Conservation (phyloP, 2,329 filamentous ascomycete genomes). For the Aureobasidium mangrovei region DNA sequence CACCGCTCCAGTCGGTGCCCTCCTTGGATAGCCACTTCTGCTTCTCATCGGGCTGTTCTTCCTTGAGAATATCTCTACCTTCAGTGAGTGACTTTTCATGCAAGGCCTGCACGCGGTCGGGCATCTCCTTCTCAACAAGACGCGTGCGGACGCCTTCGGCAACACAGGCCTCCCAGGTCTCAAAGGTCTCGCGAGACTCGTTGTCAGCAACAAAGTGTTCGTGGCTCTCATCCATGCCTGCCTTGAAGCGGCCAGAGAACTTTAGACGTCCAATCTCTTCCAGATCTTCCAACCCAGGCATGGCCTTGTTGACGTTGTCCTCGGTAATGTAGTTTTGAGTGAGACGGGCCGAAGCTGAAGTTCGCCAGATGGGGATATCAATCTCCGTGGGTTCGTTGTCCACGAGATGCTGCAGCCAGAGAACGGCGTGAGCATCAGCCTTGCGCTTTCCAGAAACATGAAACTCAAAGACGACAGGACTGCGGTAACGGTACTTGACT, state of each 20-base stretch:
- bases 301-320: constrained; percentile 53
- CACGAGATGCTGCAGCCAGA: constrained; percentile 79
- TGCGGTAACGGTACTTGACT: constrained; percentile 82
- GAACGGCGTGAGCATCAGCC: constrained; percentile 63
- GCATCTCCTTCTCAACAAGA: constrained; percentile 64
- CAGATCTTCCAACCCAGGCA: constrained; percentile 67
- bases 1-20: constrained; percentile 78
- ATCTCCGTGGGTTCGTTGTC: constrained; percentile 72
- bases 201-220: constrained; percentile 77
- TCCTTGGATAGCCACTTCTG: constrained; percentile 68
- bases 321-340: constrained; percentile 90
- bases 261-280: constrained; percentile 71
- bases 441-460: constrained; percentile 59
- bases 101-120: constrained; percentile 60
- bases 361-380: constrained; percentile 86
- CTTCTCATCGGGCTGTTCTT: constrained; percentile 63
- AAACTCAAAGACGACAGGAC: constrained; percentile 83
- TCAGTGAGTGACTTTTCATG: constrained; percentile 75
- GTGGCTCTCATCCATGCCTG: constrained; percentile 82
- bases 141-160: constrained; percentile 73
- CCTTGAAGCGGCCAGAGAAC: constrained; percentile 76
- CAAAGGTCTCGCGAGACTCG: constrained; percentile 82
- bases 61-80: constrained; percentile 70
- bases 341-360: constrained; percentile 62
- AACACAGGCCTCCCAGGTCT: constrained; percentile 87